Conservation (phyloP, 495 filamentous ascomycete species). For the Lineolata rhizophorae region DNA sequence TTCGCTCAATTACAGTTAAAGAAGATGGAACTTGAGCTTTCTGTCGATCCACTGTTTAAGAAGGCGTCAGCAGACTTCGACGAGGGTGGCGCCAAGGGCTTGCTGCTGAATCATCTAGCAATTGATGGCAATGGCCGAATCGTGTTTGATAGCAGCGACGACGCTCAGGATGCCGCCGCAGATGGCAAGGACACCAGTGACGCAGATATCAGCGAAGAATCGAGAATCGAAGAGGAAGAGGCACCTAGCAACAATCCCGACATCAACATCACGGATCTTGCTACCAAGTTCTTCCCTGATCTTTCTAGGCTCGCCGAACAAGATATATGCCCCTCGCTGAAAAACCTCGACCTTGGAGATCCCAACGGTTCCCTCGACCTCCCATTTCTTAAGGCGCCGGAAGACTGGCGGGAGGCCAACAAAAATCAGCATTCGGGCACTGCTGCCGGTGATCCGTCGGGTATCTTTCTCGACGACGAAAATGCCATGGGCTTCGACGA, state of each 20-base stretch:
- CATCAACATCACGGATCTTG: slow-evolving; percentile 56
- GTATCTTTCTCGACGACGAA: slow-evolving; percentile 65
- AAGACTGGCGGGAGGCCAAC: slow-evolving; percentile 53
- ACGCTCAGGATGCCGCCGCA: slow-evolving; percentile 35
- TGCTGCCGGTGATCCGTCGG: slow-evolving; percentile 33
- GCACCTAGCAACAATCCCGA: slow-evolving; percentile 17
- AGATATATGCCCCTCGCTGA: slow-evolving; percentile 87
- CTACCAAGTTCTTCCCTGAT: slow-evolving; percentile 69
- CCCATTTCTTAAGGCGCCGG: slow-evolving; percentile 73
- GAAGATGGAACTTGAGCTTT: slow-evolving; percentile 92
- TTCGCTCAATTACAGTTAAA: slow-evolving; percentile 82
- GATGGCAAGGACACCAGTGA: slow-evolving; percentile 13
- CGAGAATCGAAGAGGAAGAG: slow-evolving; percentile 20
- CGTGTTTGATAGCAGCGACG: slow-evolving; percentile 95
- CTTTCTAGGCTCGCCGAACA: slow-evolving; percentile 53
- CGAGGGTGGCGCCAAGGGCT: slow-evolving; percentile 89
- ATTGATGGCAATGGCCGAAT: slow-evolving; percentile 84
- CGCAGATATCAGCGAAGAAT: slow-evolving; percentile 19
- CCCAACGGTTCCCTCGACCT: slow-evolving; percentile 67
- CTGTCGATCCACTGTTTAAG: slow-evolving; percentile 93
- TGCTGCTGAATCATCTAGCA: slow-evolving; percentile 82
- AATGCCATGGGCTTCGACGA: slow-evolving; percentile 53
- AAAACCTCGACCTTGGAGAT: slow-evolving; percentile 77
- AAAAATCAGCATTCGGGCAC: slow-evolving; percentile 18
- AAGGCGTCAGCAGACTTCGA: slow-evolving; percentile 97